Conservation (phyloP, 2,329 filamentous ascomycete species). For the Rasamsonia emersonii region DNA sequence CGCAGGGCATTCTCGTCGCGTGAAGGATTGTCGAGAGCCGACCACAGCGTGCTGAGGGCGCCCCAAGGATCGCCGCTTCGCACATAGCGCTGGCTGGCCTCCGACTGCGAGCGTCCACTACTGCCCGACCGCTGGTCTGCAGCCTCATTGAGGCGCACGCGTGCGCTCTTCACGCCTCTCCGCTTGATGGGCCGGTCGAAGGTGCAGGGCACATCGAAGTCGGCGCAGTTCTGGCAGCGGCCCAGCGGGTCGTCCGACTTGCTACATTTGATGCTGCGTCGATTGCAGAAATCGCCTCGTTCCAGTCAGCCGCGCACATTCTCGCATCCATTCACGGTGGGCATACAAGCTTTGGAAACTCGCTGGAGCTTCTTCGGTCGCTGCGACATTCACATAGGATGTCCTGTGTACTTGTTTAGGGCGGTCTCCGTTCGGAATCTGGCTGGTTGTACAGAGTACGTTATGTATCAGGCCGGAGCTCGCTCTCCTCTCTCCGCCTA, state of each 20-base stretch:
- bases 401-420: too few relatives aligned
- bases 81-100: slow-evolving; percentile 1
- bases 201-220: slow-evolving; percentile 43
- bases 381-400: background rate
- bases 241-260: slow-evolving; percentile 25
- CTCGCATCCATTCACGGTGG: too few relatives aligned
- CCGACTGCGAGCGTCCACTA: background rate
- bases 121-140: slow-evolving; percentile 3
- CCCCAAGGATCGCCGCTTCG: slow-evolving; percentile 2
- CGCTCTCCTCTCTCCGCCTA: too few relatives aligned
- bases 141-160: slow-evolving; percentile 6
- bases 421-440: too few relatives aligned
- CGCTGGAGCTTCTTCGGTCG: background rate
- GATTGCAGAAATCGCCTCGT: slow-evolving; percentile 42
- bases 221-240: slow-evolving; percentile 42
- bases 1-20: slow-evolving; percentile 16
- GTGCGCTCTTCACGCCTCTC: slow-evolving; percentile 19
- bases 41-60: slow-evolving; percentile 7
- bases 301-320: background rate
- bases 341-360: background rate
- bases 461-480: too few relatives aligned
- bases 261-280: slow-evolving; percentile 39
- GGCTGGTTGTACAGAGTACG: too few relatives aligned
- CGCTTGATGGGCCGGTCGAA: slow-evolving; percentile 39
- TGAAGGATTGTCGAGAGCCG: slow-evolving; percentile 12